These are phyloP conservation scores for Jamesozyma gamospora DNA, from an alignment of 805 yeast species.

Conservation along the genomic window DNA sequence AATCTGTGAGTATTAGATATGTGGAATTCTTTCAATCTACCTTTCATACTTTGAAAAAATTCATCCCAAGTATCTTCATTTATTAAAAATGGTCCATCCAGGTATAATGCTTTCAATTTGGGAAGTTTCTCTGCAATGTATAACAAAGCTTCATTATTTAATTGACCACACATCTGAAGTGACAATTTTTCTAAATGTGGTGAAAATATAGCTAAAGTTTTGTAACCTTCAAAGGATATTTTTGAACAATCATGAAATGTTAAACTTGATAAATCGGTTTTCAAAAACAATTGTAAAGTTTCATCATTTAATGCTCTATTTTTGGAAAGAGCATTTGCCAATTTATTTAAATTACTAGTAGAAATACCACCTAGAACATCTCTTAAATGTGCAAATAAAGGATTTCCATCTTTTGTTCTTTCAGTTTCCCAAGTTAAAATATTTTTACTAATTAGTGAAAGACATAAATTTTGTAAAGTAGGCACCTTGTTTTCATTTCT, in stretches of 20 bases:
- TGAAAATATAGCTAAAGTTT: conserved; percentile 65
- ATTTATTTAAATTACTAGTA: conserved; percentile 52
- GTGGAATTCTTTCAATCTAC: conserved; percentile 47
- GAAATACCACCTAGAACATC: conserved; percentile 88
- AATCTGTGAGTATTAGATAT: conserved; percentile 79
- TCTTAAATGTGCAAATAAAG: conserved; percentile 19
- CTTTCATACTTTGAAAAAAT: conserved; percentile 53
- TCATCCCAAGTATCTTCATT: conserved; percentile 67
- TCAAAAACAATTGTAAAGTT: conserved; percentile 66
- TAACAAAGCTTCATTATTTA: conserved; percentile 64
- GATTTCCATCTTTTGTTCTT: conserved; percentile 6
- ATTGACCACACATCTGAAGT: conserved; percentile 86
- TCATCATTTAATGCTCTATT: conserved; percentile 69
- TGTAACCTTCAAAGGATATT: conserved; percentile 53
- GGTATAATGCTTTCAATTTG: conserved; percentile 42
- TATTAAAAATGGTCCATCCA: conserved; percentile 87
- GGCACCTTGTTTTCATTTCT: conserved; percentile 53
- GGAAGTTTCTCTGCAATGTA: conserved; percentile 53
- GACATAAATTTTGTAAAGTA: conserved; percentile 74
- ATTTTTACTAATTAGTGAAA: conserved; percentile 47
- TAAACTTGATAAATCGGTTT: conserved; percentile 43
- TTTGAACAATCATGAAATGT: conserved; percentile 92
- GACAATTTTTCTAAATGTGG: conserved; percentile 60
- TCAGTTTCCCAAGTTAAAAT: conserved; percentile 19
- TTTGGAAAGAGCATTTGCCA: conserved; percentile 66